These are phyloP conservation scores for Starmera stellimalicola DNA, from an alignment of 1,139 yeast species.

Conservation along the genomic window DNA sequence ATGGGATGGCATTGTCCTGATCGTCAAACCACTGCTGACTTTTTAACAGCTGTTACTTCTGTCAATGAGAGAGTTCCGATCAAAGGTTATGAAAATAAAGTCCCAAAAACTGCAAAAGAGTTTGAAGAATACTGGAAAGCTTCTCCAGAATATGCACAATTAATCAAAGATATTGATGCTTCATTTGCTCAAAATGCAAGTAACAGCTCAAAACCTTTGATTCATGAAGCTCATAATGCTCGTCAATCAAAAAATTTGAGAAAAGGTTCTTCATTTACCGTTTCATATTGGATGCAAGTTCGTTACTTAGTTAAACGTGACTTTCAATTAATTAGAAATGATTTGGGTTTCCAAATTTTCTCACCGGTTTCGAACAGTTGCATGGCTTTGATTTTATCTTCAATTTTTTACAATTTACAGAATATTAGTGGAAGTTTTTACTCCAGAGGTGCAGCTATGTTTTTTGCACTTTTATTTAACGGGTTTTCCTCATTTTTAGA, in stretches of 20 bases:
- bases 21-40: constrained; percentile 47
- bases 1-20: constrained; percentile 45
- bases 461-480: constrained; percentile 61
- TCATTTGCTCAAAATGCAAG: constrained; percentile 27
- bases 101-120: constrained; percentile 61
- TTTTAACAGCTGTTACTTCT: constrained; percentile 47
- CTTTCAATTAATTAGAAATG: constrained; percentile 46
- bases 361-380: constrained; percentile 44
- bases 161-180: constrained; percentile 33
- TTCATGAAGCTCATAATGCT: constrained; percentile 31
- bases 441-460: constrained; percentile 51
- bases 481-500: constrained; percentile 60
- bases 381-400: constrained; percentile 55
- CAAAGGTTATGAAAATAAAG: constrained; percentile 45
- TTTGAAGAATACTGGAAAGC: constrained; percentile 56
- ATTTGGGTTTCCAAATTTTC: constrained; percentile 48
- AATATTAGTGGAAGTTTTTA: constrained; percentile 40
- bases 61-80: constrained; percentile 38
- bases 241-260: constrained; percentile 38
- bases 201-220: constrained; percentile 18
- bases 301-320: constrained; percentile 45
- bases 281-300: constrained; percentile 45
- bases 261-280: constrained; percentile 44
- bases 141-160: constrained; percentile 38
- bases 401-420: constrained; percentile 51